phyloP scores from a whole-genome alignment of 768 basidiomycete genomes.

The Sporobolomyces phaffii region DNA sequence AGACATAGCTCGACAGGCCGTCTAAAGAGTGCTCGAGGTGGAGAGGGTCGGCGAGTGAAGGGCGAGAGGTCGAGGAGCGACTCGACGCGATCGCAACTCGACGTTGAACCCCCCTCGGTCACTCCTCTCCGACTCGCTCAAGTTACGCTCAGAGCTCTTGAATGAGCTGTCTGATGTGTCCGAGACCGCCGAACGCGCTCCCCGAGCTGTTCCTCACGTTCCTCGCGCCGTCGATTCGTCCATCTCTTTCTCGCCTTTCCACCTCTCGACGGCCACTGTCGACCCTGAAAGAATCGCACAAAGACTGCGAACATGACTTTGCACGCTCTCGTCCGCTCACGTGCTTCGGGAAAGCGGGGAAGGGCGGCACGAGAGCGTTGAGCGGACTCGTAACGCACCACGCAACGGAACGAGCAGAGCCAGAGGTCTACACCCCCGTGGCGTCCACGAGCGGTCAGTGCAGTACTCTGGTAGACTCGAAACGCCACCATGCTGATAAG shows the following conservation, averaged over 20 bases:
- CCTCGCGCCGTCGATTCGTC: slow-evolving; percentile 5
- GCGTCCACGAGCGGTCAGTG: slow-evolving; percentile 29
- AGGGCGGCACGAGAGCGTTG: background rate
- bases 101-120: too few species aligned
- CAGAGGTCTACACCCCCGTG: background rate
- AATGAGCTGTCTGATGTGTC: background rate
- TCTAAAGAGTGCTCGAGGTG: too few species aligned
- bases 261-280: background rate
- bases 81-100: too few species aligned
- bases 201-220: slow-evolving; percentile 10
- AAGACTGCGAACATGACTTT: background rate
- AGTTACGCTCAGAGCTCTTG: background rate
- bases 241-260: background rate
- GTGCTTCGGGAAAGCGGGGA: background rate
- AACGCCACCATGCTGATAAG: background rate
- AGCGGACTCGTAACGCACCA: background rate
- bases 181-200: background rate
- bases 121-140: too few species aligned
- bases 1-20: too few species aligned
- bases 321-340: too few species aligned
- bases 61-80: too few species aligned
- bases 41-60: too few species aligned
- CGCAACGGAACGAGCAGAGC: background rate
- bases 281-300: background rate
- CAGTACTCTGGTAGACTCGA: too few species aligned